Base-by-base conservation (phyloP, 805 yeast genomes). In the Blastobotrys americana region DNA sequence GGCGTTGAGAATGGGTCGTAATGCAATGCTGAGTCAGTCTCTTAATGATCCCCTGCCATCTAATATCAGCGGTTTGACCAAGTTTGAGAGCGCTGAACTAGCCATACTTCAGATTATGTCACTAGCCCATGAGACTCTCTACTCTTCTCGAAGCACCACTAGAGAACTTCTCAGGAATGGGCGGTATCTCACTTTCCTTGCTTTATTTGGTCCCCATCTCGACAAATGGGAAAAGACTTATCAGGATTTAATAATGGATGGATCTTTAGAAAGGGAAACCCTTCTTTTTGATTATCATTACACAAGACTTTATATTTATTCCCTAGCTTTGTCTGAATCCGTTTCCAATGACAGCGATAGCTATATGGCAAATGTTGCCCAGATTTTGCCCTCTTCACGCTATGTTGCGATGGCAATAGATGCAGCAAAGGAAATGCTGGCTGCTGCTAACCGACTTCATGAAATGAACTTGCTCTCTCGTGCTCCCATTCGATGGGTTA, bases 401-500 rank as follows among this genome's bases (percentile, higher is more conserved):
- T 88, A 81, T 64, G 84, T 87, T 20, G 88, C 80, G 48, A 70
- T 80, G 44, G 97, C 96, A 0, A 85, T 82, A 53, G 77, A 71
- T 47, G 82, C 97, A 0, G 96, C 96, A 1, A 80, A 80, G 55
- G 94, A 84, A 58, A 76, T 85, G 55, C 65, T 89, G 21, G 71
- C 74, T 19, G 81, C 83, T 3, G 84, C 89, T 3, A 77, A 76
- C 45, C 65, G 93, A 34, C 78, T 87, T 4, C 85, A 82, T 55
- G 53, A 49, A 10, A 64, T 82, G 47, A 76, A 74, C 47, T 65
- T 82, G 69, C 65, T 87, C 43, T 70, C 78, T 46, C 82, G 73
- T 57, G 86, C 88, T 80, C 96, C 97, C 1, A 88, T 87, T n/a
- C 69, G 96, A 50, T 88, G 96, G 95, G 80, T 84, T 4, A 82